A percentile compares a stretch with the other conserved stretches of the same genome.
Conservation (phyloP, 192 early-diverging fungal species). For the Thoreauomyces humboldtii region DNA sequence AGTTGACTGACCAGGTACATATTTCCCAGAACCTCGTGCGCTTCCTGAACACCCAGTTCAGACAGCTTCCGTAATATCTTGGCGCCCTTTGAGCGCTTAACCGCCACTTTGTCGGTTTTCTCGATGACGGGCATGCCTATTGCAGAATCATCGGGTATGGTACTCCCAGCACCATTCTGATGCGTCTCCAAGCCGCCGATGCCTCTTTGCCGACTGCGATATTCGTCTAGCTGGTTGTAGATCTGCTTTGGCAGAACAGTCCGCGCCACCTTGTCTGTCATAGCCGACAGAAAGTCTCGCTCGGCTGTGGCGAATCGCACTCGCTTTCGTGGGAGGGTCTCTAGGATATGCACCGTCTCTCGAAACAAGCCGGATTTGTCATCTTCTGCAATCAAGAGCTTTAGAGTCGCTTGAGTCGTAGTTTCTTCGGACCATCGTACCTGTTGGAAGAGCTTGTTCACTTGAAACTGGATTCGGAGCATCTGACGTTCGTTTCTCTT, state of each 20-base stretch:
- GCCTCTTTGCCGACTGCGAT: neutral
- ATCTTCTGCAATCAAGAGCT: too few relatives aligned
- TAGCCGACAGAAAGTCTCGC: neutral
- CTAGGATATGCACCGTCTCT: neutral
- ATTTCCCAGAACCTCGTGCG: slow-evolving; percentile 65
- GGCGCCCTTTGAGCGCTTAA: slow-evolving; percentile 38
- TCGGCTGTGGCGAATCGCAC: neutral
- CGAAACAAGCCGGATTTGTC: too few relatives aligned
- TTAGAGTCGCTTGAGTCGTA: too few relatives aligned
- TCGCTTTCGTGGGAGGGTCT: slow-evolving; percentile 1
- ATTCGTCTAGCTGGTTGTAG: neutral
- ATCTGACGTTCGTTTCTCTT: too few relatives aligned
- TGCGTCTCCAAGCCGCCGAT: too few relatives aligned
- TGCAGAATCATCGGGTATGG: too few relatives aligned
- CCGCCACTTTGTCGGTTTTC: neutral
- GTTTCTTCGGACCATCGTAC: too few relatives aligned
- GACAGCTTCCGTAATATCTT: slow-evolving; percentile 48
- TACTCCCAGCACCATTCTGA: too few relatives aligned
- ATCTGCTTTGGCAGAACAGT: neutral
- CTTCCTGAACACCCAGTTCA: slow-evolving; percentile 49
- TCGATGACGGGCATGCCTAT: slow-evolving; percentile 24
- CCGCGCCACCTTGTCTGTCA: neutral
- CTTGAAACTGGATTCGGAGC: too few relatives aligned
- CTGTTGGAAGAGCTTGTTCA: too few relatives aligned
- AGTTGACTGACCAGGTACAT: slow-evolving; percentile 64